Evolutionary conservation across 2,329 filamentous ascomycete genomes (phyloP).

Genomic region (Ramularia endophylla): DNA sequence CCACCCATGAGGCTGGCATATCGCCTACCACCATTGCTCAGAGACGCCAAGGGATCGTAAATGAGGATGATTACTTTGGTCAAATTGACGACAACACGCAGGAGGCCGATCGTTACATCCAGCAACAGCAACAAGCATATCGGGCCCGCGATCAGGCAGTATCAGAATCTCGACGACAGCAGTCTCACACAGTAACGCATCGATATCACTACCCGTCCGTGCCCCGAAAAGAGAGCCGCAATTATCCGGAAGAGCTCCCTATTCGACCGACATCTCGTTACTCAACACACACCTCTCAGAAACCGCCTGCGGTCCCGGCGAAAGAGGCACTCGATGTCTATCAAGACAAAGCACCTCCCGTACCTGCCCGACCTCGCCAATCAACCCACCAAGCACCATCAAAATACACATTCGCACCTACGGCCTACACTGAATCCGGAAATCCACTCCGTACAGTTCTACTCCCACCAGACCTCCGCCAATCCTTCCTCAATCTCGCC

Average conservation of each 20-base stretch:
- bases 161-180: conserved; percentile 2
- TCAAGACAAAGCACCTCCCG: conserved; percentile 15
- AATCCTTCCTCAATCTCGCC: conserved; percentile 68
- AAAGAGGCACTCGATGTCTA: conserved; percentile 24
- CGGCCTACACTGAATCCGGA: conserved; percentile 85
- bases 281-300: conserved; percentile 9
- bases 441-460: conserved; percentile 82
- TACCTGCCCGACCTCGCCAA: conserved; percentile 27
- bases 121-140: conserved; percentile 3
- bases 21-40: conserved; percentile 37
- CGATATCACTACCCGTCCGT: conserved; percentile 41
- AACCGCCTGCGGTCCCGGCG: conserved; percentile 24
- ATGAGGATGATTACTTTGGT: conserved; percentile 11
- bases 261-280: conserved; percentile 20
- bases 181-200: conserved; percentile 10
- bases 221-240: conserved; percentile 35
- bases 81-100: conserved; percentile 18
- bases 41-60: conserved; percentile 24
- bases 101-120: conserved; percentile 20
- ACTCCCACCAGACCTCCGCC: conserved; percentile 68
- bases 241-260: conserved; percentile 27
- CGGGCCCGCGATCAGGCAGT: conserved; percentile 4
- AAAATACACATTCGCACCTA: conserved; percentile 71
- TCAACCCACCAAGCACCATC: conserved; percentile 16
- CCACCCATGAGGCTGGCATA: conserved; percentile 49